Base-by-base conservation (phyloP, 1,284 basidiomycete genomes). In the Butyriboletus appendiculatus region DNA sequence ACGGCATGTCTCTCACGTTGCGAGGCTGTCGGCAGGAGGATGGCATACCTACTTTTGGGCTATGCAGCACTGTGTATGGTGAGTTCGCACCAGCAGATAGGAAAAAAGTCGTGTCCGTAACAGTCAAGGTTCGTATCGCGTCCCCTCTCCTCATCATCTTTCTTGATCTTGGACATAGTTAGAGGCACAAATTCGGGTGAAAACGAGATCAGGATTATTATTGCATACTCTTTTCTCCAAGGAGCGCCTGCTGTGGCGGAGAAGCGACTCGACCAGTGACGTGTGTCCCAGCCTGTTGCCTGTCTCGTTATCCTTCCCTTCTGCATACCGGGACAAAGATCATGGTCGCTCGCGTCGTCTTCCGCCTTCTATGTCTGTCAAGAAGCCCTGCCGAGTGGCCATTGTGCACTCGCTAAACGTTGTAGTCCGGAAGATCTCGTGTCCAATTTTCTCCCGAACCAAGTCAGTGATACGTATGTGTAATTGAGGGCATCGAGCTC, bases 321-420 rank as follows among this genome's bases (percentile, higher is more conserved):
- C 74, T 1, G 65, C 62, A 3, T 86, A 79, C 62, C 60, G 63
- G 34, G 73, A 81, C 45, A 66, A 62, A 8, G 32, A 28, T 1
- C 54, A 58, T 39, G 63, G 48, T 42, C 69, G 55, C 16, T 8
- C 41, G 12, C 58, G 44, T 37, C 69, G 75, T 12, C 68, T 85
- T 5, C 86, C 85, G 0, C 85, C 86, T 5, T 76, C 82, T 2
- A 83, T 77, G 64, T 59, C 72, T 12, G 62, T 72, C 26, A 58
- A 66, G 12, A 66, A 67, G 45, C 68, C 72, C 7, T 59, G 53
- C 41, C 66, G 56, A 67, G 73, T 38, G 53, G 72, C 24, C 67
- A 77, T 41, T 70, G 73, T 65, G 9, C 82, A 87, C 61, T 70
- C 69, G 2, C 61, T 88, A 2, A 73, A 68, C 5, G 62, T 87